Percentiles rank a stretch among this genome's conserved stretches.
phyloP scores from a whole-genome alignment of 768 basidiomycete species.

The Russula brevipes region DNA sequence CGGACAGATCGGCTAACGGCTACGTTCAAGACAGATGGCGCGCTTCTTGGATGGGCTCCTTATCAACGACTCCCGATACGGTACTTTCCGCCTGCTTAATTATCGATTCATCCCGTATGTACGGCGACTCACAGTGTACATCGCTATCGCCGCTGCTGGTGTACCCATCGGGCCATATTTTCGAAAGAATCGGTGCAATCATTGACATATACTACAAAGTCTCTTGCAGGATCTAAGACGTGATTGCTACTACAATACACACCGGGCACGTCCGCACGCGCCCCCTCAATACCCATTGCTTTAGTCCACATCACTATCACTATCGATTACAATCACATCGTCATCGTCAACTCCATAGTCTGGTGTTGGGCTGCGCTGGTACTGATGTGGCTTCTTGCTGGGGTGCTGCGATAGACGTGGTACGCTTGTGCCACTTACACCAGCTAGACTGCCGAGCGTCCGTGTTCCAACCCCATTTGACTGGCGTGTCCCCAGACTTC shows the following conservation, averaged over 20 bases:
- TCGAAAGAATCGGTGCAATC: background rate
- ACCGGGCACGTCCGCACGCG: background rate
- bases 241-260: slow-evolving; percentile 10
- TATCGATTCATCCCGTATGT: too few species aligned
- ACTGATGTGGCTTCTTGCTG: slow-evolving; percentile 30
- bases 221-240: slow-evolving; percentile 5
- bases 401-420: slow-evolving; percentile 41
- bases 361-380: slow-evolving; percentile 56
- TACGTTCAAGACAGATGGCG: too few species aligned
- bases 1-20: too few species aligned
- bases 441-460: slow-evolving; percentile 39
- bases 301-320: slow-evolving; percentile 58
- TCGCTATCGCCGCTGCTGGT: too few species aligned
- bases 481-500: slow-evolving; percentile 40
- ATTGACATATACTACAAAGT: background rate
- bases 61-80: too few species aligned
- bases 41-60: too few species aligned
- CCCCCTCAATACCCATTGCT: background rate
- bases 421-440: slow-evolving; percentile 51
- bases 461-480: slow-evolving; percentile 35
- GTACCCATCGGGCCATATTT: too few species aligned
- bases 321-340: slow-evolving; percentile 79
- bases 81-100: too few species aligned
- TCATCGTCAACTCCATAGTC: slow-evolving; percentile 85
- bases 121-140: too few species aligned